Conservation (phyloP, 176 grass and related monocot species). For the Oryza glaberrima region DNA sequence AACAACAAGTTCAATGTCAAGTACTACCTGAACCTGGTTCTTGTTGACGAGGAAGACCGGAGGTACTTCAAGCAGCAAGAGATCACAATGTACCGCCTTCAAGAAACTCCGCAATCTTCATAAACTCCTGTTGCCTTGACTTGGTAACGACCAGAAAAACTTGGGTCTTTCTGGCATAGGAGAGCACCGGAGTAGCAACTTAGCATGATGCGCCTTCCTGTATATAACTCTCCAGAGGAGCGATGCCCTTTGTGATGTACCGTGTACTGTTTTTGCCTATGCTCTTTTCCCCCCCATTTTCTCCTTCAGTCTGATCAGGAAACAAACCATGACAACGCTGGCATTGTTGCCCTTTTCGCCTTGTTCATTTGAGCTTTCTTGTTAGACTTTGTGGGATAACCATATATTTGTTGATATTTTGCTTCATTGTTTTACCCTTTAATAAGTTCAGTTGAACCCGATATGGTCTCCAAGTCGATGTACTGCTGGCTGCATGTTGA, state of each 20-base stretch:
- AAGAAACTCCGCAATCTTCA: constrained; percentile 35
- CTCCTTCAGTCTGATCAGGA: neutral
- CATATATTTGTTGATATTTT: neutral
- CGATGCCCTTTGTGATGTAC: constrained; percentile 27
- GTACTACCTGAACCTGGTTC: constrained; percentile 95
- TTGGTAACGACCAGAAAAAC: neutral
- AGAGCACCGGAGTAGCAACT: neutral
- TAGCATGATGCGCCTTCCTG: constrained; percentile 12
- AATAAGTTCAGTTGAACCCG: neutral
- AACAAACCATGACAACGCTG: constrained; percentile 10
- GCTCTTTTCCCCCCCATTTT: neutral
- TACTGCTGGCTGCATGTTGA: neutral
- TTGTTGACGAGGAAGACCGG: constrained; percentile 95
- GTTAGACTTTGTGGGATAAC: neutral
- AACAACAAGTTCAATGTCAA: constrained; percentile 98
- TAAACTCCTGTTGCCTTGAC: neutral
- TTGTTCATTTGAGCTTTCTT: constrained; percentile 6
- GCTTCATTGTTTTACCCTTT: neutral
- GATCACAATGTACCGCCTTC: constrained; percentile 74
- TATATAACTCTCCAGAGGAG: constrained; percentile 30
- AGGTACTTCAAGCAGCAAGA: constrained; percentile 99
- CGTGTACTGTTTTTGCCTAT: neutral
- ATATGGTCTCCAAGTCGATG: neutral
- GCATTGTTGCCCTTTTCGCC: neutral
- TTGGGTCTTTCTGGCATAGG: neutral